Evolutionary conservation across 352 stramenopile genomes (phyloP).

Genomic region (Saprolegnia diclina): DNA sequence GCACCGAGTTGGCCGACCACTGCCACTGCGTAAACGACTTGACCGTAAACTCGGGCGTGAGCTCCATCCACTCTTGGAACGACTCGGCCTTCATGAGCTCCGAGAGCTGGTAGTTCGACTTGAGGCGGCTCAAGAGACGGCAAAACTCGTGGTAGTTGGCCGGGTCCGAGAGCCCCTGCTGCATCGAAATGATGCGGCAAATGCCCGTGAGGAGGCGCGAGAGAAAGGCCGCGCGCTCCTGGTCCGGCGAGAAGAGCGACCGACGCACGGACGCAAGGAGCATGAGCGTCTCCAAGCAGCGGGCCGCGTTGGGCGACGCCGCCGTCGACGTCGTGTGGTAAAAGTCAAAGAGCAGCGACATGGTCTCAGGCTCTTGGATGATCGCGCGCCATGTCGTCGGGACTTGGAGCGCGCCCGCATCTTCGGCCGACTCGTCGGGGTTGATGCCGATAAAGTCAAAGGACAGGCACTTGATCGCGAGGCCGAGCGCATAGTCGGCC

Average conservation of each 20-base stretch:
- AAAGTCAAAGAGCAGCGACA: slow-evolving; percentile 95
- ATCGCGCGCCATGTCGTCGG: slow-evolving; percentile 93
- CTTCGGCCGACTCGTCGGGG: slow-evolving; percentile 95
- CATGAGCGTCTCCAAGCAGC: slow-evolving; percentile 96
- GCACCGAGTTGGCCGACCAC: slow-evolving; percentile 91
- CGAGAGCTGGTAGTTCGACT: slow-evolving; percentile 98
- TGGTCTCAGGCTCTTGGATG: slow-evolving; percentile 91
- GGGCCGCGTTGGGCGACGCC: slow-evolving; percentile 88
- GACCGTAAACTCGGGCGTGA: slow-evolving; percentile 94
- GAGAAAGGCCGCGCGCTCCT: slow-evolving; percentile 92
- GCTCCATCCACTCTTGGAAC: slow-evolving; percentile 96
- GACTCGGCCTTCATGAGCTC: slow-evolving; percentile 95
- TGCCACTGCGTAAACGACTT: slow-evolving; percentile 96
- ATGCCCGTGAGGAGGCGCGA: slow-evolving; percentile 91
- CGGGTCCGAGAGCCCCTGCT: slow-evolving; percentile 96
- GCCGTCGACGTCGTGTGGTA: slow-evolving; percentile 78
- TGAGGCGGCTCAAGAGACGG: slow-evolving; percentile 93
- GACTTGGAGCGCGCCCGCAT: slow-evolving; percentile 96
- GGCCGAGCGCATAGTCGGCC: slow-evolving; percentile 87
- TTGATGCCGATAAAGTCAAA: slow-evolving; percentile 99
- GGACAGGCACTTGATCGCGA: slow-evolving; percentile 93
- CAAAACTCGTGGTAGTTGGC: slow-evolving; percentile 99
- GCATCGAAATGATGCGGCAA: slow-evolving; percentile 89
- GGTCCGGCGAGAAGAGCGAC: slow-evolving; percentile 96
- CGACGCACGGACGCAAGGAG: slow-evolving; percentile 92